Percentiles rank a stretch among this genome's conserved stretches.
Evolutionary conservation across 176 grass and related monocot species (phyloP).

Genomic region (Microstegium vimineum): DNA sequence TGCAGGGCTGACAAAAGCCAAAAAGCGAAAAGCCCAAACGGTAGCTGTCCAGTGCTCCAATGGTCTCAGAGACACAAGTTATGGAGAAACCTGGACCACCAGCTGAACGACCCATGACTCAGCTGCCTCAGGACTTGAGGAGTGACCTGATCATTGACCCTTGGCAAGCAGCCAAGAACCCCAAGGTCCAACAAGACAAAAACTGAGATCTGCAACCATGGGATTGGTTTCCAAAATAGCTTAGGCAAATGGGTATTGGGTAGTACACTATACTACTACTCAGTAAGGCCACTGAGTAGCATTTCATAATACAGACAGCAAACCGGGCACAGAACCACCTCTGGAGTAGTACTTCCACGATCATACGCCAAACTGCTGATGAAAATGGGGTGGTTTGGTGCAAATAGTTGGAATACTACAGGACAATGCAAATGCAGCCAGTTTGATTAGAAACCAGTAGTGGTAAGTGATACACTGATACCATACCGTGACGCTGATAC

Average conservation of each 20-base stretch:
- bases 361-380: neutral
- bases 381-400: neutral
- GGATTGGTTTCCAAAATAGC: neutral
- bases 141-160: neutral
- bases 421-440: neutral
- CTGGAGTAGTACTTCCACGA: neutral
- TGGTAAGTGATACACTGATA: neutral
- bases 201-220: neutral
- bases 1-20: neutral
- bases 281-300: conserved; percentile 24
- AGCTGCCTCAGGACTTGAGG: neutral
- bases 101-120: neutral
- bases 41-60: neutral
- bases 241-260: neutral
- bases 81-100: neutral
- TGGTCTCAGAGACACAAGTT: neutral
- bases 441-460: neutral
- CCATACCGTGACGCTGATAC: neutral
- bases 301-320: neutral
- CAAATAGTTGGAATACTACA: neutral
- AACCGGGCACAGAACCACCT: neutral
- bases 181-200: neutral
- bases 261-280: too few relatives aligned
- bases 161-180: neutral
- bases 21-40: neutral